phyloP scores from a whole-genome alignment of 345 rosid genomes.

The Aquilaria yunnanensis region DNA sequence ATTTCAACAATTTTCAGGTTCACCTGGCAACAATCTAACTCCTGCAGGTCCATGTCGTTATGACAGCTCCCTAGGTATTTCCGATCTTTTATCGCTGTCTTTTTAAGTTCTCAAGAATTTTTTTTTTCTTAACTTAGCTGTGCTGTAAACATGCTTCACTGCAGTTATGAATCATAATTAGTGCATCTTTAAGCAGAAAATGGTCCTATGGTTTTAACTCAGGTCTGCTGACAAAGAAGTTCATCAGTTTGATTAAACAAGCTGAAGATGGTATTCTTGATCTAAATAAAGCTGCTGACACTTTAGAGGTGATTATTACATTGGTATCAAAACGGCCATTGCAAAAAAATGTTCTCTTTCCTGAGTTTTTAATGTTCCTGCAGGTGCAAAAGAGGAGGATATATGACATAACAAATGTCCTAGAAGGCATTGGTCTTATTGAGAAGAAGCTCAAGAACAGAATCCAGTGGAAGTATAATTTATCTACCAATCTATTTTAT shows the following conservation, averaged over 20 bases:
- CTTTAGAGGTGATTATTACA: conserved; percentile 54
- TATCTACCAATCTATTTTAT: neutral
- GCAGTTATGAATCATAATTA: conserved; percentile 1
- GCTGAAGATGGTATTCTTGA: conserved; percentile 92
- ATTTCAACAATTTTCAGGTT: conserved; percentile 55
- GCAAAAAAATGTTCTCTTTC: conserved; percentile 4
- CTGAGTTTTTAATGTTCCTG: conserved; percentile 12
- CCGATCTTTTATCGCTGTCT: neutral
- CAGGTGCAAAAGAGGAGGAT: conserved; percentile 96
- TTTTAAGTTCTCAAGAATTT: neutral
- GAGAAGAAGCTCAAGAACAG: conserved; percentile 91
- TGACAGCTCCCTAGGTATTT: conserved; percentile 87
- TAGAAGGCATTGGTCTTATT: conserved; percentile 95
- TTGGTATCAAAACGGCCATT: neutral
- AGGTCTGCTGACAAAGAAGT: conserved; percentile 92
- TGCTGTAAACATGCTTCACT: neutral
- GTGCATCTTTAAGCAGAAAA: neutral
- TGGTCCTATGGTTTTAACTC: conserved; percentile 16
- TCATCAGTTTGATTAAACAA: conserved; percentile 79
- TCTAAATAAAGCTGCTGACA: conserved; percentile 87
- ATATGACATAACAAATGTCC: conserved; percentile 91
- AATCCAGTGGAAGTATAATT: conserved; percentile 84
- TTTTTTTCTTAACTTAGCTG: neutral
- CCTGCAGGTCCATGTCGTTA: conserved; percentile 85
- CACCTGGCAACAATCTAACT: conserved; percentile 65